Percentiles rank a stretch among this genome's conserved stretches.
These are phyloP conservation scores for Boletellus sp. DNA, from an alignment of 1,284 basidiomycete species.

Conservation along the genomic window DNA sequence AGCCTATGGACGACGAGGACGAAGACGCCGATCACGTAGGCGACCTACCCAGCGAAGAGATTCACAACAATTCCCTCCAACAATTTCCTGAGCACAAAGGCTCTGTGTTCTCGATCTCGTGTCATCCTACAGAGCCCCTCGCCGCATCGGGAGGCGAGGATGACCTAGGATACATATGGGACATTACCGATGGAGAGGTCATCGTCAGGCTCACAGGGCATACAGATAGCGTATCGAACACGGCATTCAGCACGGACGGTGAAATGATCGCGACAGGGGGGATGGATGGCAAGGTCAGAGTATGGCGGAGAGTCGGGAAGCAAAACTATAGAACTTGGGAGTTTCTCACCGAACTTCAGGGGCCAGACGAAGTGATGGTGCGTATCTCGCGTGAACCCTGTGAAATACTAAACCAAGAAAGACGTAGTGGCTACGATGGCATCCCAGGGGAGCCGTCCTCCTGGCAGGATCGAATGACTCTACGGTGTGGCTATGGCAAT, in stretches of 20 bases:
- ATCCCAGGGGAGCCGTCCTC: conserved; percentile 88
- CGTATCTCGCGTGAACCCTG: conserved; percentile 28
- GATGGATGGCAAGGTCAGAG: conserved; percentile 92
- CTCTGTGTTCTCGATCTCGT: conserved; percentile 84
- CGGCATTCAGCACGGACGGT: conserved; percentile 84
- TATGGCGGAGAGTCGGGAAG: conserved; percentile 83
- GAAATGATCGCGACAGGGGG: conserved; percentile 93
- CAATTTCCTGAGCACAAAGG: conserved; percentile 59
- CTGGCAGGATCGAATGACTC: conserved; percentile 92
- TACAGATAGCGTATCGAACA: conserved; percentile 83
- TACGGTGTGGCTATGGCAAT: conserved; percentile 97
- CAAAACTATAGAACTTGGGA: conserved; percentile 83
- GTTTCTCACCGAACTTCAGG: conserved; percentile 88
- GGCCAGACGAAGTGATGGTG: conserved; percentile 93
- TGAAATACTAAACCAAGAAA: not conserved
- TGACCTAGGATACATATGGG: conserved; percentile 93
- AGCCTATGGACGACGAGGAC: conserved; percentile 74
- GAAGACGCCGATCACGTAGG: conserved; percentile 42
- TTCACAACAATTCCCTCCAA: conserved; percentile 63
- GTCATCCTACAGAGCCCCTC: conserved; percentile 83
- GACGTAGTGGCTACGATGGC: conserved; percentile 88
- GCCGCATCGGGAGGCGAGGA: conserved; percentile 94
- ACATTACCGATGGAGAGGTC: conserved; percentile 77
- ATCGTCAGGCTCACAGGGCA: conserved; percentile 88
- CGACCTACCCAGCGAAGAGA: conserved; percentile 36